Base-by-base conservation (phyloP, 1,139 yeast species). In the Yamadazyma blattariae region DNA sequence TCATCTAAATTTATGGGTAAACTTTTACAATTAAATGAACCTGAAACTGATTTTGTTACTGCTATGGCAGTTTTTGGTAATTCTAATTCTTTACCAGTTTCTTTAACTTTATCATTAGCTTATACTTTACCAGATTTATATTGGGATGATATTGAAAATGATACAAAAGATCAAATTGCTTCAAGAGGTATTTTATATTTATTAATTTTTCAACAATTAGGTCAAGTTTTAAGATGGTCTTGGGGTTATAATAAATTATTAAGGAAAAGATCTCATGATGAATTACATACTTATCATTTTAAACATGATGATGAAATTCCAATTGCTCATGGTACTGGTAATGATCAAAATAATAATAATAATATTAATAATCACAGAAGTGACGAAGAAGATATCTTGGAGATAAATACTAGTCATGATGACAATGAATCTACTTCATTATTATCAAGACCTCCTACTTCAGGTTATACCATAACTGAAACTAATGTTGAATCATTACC, bases 11-110 rank as follows among this genome's bases (percentile, higher is more conserved):
- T 72, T 23, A 69, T 76, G 25, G 66, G 82, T 7, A 51, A 61
- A 20, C 36, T 74, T 21, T 57, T 83, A 42, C 56, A 57, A 7
- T 66, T 86, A 48, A 79, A 79, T 45, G 69, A 64, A 25, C 77
- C 85, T 1, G 94, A 86, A 56, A 52, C 82, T 7, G 84, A 85
- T 59, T 86, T 82, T 50, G 95, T 86, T 32, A 83, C 89, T 17
- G 95, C 95, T 6, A 85, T 86, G 92, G 86, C 88, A 0, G 94
- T 84, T 12, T 86, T 86, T 59, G 95, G 94, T 33, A 86, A 86
- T 58, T 81, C 89, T 27, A 84, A 84, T 57, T 80, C 88, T 6
- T 65, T 83, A 38, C 90, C 92, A 1, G 95, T 82, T n/a, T 82
- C 88, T 5, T 66, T 81, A 40, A 83, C 90, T 4, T 69, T 84